Evolutionary conservation across 169 alveolate species (phyloP).

Genomic region (Theileria luwenshuni): DNA sequence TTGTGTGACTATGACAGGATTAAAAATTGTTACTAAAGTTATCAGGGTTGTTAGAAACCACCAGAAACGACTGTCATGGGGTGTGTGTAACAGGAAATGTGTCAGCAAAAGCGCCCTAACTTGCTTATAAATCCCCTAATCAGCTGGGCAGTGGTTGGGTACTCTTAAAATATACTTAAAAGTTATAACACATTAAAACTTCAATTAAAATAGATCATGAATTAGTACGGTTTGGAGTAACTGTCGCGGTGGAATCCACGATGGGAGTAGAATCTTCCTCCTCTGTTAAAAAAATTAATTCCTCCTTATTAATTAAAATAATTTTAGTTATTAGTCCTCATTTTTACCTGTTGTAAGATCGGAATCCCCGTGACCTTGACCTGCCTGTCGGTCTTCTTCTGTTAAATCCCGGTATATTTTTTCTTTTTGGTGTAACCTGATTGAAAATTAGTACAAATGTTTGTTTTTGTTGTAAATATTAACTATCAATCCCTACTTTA

Average conservation of each 20-base stretch:
- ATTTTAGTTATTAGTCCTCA: neutral
- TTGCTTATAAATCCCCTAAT: no score
- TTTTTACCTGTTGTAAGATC: slow-evolving; percentile 19
- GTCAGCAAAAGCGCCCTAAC: no score
- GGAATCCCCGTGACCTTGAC: slow-evolving; percentile 50
- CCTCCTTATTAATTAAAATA: neutral
- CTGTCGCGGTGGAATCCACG: slow-evolving; percentile 64
- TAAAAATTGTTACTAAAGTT: no score
- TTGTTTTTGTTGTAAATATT: neutral
- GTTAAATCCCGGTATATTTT: slow-evolving; percentile 80
- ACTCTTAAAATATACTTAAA: no score
- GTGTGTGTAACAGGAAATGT: neutral
- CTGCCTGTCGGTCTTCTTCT: slow-evolving; percentile 26
- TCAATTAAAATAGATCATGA: neutral
- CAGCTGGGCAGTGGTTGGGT: no score
- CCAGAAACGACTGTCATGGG: neutral
- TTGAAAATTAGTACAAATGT: neutral
- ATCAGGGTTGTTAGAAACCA: neutral
- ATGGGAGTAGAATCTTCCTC: slow-evolving; percentile 54
- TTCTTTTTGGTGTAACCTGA: slow-evolving; percentile 80
- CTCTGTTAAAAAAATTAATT: slow-evolving; percentile 11
- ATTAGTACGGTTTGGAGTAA: slow-evolving; percentile 59
- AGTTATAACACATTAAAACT: no score
- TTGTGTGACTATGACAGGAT: no score
- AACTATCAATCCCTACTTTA: slow-evolving; percentile 72